Base-by-base conservation (phyloP, 2,329 filamentous ascomycete genomes). In the Verticillium klebahnii region DNA sequence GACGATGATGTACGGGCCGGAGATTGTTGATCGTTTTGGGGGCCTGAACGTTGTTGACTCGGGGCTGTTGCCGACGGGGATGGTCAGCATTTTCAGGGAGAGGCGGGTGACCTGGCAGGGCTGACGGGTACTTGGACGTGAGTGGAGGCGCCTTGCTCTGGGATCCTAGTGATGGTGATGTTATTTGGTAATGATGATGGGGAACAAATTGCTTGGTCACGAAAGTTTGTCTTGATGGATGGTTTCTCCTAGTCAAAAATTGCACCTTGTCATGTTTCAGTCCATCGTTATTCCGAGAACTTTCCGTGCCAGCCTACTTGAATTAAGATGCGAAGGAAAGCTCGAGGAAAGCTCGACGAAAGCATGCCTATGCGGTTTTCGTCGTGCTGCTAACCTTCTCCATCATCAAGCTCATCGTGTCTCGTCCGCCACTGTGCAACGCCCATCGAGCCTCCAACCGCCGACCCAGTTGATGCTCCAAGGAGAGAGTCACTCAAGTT, bases 41-140 rank as follows among this genome's bases (percentile, higher is more conserved):
- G 78, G 78, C 0, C 58, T 82, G 64, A 73, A 73, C 36, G 75
- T 82, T 57, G 78, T 82, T 1, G 78, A 81, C 32, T 69, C 73
- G 2, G 78, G 77, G 1, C 59, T 79, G 56, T 64, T 82, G 69
- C 80, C 80, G 1, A 79, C 79, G 69, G 80, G 79, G 0, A 76
- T 82, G 78, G 77, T 82, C 5, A 71, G 69, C 12, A 70, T 80
- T 58, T 75, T 82, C 40, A 73, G 75, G 62, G 72, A 80, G 55
- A 79, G 74, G 69, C 70, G 76, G 57, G 73, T 81, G 1, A 74
- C 70, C 34, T 82, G 80, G 80, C 71, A 79, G 59, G 61, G 56
- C 45, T 64, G 45, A 56, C 8, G 64, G 68, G 31, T 5, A 36
- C 34, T 52, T 23, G 29, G 29, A 29, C 29, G 29, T 52, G 14